These are phyloP conservation scores for Plasmopara muralis DNA, from an alignment of 352 stramenopile species.

Conservation along the genomic window DNA sequence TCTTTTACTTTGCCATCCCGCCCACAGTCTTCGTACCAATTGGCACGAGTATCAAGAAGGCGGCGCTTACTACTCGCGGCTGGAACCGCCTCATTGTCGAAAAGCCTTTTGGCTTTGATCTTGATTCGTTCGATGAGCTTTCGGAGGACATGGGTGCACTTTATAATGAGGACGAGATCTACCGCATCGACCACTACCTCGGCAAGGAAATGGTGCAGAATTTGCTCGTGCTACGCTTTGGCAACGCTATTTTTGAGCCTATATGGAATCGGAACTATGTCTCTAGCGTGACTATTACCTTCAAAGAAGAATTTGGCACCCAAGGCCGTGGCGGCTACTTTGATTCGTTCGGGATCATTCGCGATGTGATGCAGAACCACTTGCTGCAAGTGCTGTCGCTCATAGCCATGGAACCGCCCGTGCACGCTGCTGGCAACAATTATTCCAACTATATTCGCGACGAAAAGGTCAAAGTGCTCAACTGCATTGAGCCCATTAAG, in stretches of 20 bases:
- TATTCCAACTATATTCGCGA: conserved; percentile 92
- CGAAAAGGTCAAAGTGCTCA: conserved; percentile 97
- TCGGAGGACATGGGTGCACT: conserved; percentile 81
- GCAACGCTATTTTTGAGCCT: conserved; percentile 95
- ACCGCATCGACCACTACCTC: conserved; percentile 96
- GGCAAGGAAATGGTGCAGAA: conserved; percentile 99
- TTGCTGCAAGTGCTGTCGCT: conserved; percentile 97
- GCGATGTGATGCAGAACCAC: conserved; percentile 99
- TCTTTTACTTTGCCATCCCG: conserved; percentile 97
- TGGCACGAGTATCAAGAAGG: conserved; percentile 88
- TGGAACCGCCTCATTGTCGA: conserved; percentile 97
- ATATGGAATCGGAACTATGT: conserved; percentile 97
- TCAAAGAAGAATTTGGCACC: conserved; percentile 97
- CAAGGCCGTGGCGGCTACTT: conserved; percentile 96
- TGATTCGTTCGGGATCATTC: conserved; percentile 97
- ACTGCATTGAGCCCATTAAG: conserved; percentile 90
- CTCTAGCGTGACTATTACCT: conserved; percentile 94
- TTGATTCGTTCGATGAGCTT: conserved; percentile 89
- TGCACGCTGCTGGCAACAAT: conserved; percentile 79
- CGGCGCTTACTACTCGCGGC: conserved; percentile 77
- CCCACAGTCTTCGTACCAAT: conserved; percentile 94
- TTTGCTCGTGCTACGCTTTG: conserved; percentile 94
- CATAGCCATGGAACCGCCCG: conserved; percentile 94
- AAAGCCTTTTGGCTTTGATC: conserved; percentile 97
- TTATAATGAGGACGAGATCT: conserved; percentile 87